Percentiles rank a stretch among this genome's conserved stretches.
phyloP scores from a whole-genome alignment of 2,329 filamentous ascomycete species.

The Verticillium nonalfalfae region DNA sequence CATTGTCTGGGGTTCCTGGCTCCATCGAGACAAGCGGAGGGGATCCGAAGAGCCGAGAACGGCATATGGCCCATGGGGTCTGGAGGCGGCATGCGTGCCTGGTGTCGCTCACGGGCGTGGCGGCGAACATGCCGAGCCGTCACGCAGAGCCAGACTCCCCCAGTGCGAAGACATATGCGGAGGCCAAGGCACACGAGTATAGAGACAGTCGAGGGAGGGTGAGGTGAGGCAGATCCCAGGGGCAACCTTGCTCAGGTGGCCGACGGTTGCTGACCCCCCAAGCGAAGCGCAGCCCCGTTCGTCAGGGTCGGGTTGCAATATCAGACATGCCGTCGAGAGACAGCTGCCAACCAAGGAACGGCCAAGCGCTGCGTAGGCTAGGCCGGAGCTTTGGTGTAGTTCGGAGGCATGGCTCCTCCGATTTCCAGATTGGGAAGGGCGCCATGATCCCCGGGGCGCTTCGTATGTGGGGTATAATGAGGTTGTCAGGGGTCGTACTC shows the following conservation, averaged over 20 bases:
- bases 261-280: neutral
- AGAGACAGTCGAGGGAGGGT: too few relatives aligned
- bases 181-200: neutral
- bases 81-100: neutral
- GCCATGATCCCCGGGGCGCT: conserved; percentile 8
- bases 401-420: conserved; percentile 13
- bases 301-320: neutral
- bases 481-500: neutral
- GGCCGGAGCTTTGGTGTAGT: conserved; percentile 4
- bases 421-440: conserved; percentile 8
- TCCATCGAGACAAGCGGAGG: conserved; percentile 2
- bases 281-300: neutral
- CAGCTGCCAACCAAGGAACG: conserved; percentile 6
- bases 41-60: conserved; percentile 1
- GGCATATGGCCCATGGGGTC: neutral
- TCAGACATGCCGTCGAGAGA: neutral
- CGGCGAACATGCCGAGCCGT: neutral
- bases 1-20: neutral
- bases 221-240: neutral
- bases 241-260: neutral
- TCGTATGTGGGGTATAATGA: conserved; percentile 6
- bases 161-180: neutral
- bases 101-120: neutral
- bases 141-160: neutral
- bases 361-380: conserved; percentile 1